phyloP scores from a whole-genome alignment of 225 moss, liverwort and hornwort genomes.

The Marchantia paleacea region DNA sequence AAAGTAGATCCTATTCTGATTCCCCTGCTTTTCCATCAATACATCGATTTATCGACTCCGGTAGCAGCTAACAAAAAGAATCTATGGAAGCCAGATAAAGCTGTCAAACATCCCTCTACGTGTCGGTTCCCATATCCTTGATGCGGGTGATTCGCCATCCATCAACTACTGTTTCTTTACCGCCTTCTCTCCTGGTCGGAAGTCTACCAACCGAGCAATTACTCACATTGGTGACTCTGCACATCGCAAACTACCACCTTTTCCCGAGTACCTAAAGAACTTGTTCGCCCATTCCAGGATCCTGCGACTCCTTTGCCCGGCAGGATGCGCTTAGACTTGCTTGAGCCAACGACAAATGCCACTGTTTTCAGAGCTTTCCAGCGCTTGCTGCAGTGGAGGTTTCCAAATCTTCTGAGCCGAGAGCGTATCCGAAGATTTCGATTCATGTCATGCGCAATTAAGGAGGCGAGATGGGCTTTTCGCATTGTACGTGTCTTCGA shows the following conservation, averaged over 20 bases:
- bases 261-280: background rate
- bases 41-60: background rate
- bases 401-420: background rate
- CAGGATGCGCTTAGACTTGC: too few species aligned
- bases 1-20: background rate
- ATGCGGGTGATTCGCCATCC: background rate
- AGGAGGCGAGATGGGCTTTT: background rate
- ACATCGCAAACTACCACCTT: background rate
- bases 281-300: background rate
- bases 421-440: background rate
- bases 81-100: conserved; percentile 2
- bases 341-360: too few species aligned
- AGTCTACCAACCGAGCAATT: background rate
- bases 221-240: background rate
- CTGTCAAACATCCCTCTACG: conserved; percentile 2
- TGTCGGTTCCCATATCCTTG: background rate
- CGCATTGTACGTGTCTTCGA: background rate
- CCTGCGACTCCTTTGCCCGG: background rate
- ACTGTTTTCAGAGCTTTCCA: too few species aligned
- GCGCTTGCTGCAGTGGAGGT: background rate
- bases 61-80: conserved; percentile 5
- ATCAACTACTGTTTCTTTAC: conserved; percentile 1
- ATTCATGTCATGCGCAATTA: background rate
- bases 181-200: conserved; percentile 9
- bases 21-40: background rate